Evolutionary conservation across 768 basidiomycete genomes (phyloP).

Genomic region (Lactarius hengduanensis): DNA sequence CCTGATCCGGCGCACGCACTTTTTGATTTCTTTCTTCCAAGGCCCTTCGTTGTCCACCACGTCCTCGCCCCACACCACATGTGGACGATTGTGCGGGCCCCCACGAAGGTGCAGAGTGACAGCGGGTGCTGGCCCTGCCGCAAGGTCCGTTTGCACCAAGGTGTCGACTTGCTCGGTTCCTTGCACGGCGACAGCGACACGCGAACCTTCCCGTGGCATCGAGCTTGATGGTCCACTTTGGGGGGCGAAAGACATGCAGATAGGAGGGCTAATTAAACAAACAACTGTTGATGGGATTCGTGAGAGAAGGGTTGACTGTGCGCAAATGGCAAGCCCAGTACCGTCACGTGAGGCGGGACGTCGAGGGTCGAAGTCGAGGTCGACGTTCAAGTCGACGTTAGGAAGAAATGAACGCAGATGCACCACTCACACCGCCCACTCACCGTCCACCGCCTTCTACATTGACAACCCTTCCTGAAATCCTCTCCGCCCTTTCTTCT

Average conservation of each 20-base stretch:
- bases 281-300: background rate
- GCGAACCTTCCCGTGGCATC: conserved; percentile 21
- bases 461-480: conserved; percentile 64
- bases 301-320: background rate
- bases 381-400: background rate
- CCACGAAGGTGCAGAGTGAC: conserved; percentile 19
- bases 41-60: conserved; percentile 77
- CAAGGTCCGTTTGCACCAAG: conserved; percentile 1
- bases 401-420: conserved; percentile 16
- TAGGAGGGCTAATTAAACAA: background rate
- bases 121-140: background rate
- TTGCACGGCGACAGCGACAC: conserved; percentile 8
- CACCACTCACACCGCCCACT: conserved; percentile 7
- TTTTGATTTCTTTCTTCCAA: conserved; percentile 89
- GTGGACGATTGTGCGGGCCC: conserved; percentile 33
- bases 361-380: background rate
- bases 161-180: conserved; percentile 7
- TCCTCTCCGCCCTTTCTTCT: conserved; percentile 69
- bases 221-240: conserved; percentile 10
- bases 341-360: no score
- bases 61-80: conserved; percentile 75
- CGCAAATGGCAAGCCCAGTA: background rate
- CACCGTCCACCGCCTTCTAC: conserved; percentile 31
- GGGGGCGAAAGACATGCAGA: conserved; percentile 6
- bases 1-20: background rate